Conservation (phyloP, 1,139 yeast genomes). For the Casaregolazyma suthepensis region DNA sequence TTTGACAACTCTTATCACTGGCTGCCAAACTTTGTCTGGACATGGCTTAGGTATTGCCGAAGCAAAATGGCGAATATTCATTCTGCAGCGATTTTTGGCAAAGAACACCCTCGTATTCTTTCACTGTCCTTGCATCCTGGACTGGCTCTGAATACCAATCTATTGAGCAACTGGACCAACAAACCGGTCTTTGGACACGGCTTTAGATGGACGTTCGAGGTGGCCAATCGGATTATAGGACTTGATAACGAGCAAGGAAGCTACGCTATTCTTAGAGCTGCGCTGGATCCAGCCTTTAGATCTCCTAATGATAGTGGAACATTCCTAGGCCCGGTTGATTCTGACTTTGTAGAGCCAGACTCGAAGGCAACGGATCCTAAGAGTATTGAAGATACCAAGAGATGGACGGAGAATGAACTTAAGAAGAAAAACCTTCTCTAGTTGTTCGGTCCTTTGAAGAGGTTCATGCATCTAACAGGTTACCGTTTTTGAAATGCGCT, state of each 20-base stretch:
- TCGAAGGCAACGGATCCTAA: slow-evolving; percentile 52
- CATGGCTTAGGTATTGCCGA: slow-evolving; percentile 74
- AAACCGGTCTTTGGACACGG: slow-evolving; percentile 69
- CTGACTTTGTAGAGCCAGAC: slow-evolving; percentile 54
- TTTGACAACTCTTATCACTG: slow-evolving; percentile 50
- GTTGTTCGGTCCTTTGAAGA: not conserved
- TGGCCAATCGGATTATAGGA: slow-evolving; percentile 64
- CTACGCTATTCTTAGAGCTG: slow-evolving; percentile 57
- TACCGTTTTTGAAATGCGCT: slow-evolving; percentile 57
- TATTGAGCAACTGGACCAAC: slow-evolving; percentile 69
- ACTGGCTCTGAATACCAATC: slow-evolving; percentile 69
- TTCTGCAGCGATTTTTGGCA: slow-evolving; percentile 57
- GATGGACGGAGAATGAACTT: slow-evolving; percentile 70
- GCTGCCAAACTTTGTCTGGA: slow-evolving; percentile 59
- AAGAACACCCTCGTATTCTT: slow-evolving; percentile 59
- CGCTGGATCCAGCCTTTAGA: slow-evolving; percentile 49
- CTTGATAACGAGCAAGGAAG: slow-evolving; percentile 69
- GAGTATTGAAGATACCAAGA: slow-evolving; percentile 69
- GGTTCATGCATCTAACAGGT: not conserved
- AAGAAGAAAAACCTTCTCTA: slow-evolving; percentile 39
- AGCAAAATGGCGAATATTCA: slow-evolving; percentile 81
- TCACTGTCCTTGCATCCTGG: slow-evolving; percentile 81
- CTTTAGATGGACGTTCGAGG: slow-evolving; percentile 63
- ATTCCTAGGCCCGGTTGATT: slow-evolving; percentile 51
- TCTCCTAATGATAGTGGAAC: slow-evolving; percentile 60